Evolutionary conservation across 345 rosid genomes (phyloP).

Genomic region (Ceriops zippeliana): DNA sequence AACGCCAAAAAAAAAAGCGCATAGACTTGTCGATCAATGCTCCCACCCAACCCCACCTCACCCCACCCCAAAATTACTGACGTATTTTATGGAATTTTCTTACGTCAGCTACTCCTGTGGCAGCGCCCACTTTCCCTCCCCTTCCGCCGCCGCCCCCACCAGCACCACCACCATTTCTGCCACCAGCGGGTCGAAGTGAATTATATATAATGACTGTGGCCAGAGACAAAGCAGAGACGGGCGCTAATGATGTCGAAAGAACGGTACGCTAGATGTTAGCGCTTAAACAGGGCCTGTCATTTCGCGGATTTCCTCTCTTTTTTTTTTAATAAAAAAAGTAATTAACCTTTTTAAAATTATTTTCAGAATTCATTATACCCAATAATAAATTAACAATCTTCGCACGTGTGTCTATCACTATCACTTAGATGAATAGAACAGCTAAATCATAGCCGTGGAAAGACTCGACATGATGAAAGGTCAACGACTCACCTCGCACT

Average conservation of each 20-base stretch:
- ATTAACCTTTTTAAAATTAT: neutral
- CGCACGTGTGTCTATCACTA: conserved; percentile 6
- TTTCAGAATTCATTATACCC: too few relatives aligned
- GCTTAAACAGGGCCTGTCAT: conserved; percentile 35
- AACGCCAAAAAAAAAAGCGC: neutral
- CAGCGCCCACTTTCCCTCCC: neutral
- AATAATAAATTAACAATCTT: too few relatives aligned
- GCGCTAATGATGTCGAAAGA: neutral
- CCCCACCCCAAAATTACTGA: neutral
- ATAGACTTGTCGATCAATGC: neutral
- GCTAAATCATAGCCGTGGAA: conserved; percentile 18
- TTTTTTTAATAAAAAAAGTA: too few relatives aligned
- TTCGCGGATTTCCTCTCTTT: conserved; percentile 4
- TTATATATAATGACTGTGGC: neutral
- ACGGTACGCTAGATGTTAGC: conserved; percentile 29
- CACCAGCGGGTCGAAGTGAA: too few relatives aligned
- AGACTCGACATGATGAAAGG: neutral
- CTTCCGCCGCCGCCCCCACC: neutral
- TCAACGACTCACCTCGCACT: neutral
- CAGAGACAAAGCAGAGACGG: neutral
- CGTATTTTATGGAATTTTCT: conserved; percentile 23
- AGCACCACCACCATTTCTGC: neutral
- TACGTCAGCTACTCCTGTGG: conserved; percentile 18
- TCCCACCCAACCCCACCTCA: neutral
- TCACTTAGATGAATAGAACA: neutral